A percentile compares a stretch with the other conserved stretches of the same genome.
These are phyloP conservation scores for Pichia thaimueangensis DNA, from an alignment of 805 yeast genomes.

Conservation along the genomic window DNA sequence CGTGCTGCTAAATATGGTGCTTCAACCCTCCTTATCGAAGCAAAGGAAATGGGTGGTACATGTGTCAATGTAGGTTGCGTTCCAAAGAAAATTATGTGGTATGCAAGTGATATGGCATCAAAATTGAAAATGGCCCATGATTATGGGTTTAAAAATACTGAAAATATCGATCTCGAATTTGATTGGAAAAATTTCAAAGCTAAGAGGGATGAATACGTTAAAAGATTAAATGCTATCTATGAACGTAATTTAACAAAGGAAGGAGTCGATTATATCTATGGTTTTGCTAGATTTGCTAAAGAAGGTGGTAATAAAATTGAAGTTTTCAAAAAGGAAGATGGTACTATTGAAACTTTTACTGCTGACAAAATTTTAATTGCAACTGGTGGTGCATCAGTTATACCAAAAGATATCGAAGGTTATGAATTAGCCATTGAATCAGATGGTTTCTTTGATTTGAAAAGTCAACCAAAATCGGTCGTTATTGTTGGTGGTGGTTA, in stretches of 20 bases:
- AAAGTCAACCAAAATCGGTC: constrained; percentile 80
- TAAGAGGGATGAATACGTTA: constrained; percentile 88
- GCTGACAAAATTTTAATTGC: constrained; percentile 86
- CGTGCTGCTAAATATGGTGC: constrained; percentile 95
- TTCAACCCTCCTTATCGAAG: constrained; percentile 75
- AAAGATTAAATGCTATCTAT: constrained; percentile 87
- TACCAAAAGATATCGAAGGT: constrained; percentile 70
- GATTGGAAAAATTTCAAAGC: constrained; percentile 77
- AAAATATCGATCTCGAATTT: constrained; percentile 80
- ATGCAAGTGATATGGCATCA: constrained; percentile 84
- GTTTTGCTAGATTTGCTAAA: constrained; percentile 73
- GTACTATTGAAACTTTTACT: constrained; percentile 45
- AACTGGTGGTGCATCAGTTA: constrained; percentile 82
- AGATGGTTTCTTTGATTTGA: constrained; percentile 84
- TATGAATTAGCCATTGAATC: constrained; percentile 78
- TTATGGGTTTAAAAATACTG: constrained; percentile 66
- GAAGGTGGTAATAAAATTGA: constrained; percentile 75
- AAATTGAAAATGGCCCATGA: constrained; percentile 68
- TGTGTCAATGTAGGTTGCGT: constrained; percentile 99
- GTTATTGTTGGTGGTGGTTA: constrained; percentile 98
- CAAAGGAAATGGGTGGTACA: constrained; percentile 87
- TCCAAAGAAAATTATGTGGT: constrained; percentile 99
- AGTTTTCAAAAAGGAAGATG: constrained; percentile 63
- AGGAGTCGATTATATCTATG: constrained; percentile 80
- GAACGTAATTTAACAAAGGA: constrained; percentile 82